phyloP scores from a whole-genome alignment of 495 filamentous ascomycete genomes.

The Aspergillus coremiiformis region DNA sequence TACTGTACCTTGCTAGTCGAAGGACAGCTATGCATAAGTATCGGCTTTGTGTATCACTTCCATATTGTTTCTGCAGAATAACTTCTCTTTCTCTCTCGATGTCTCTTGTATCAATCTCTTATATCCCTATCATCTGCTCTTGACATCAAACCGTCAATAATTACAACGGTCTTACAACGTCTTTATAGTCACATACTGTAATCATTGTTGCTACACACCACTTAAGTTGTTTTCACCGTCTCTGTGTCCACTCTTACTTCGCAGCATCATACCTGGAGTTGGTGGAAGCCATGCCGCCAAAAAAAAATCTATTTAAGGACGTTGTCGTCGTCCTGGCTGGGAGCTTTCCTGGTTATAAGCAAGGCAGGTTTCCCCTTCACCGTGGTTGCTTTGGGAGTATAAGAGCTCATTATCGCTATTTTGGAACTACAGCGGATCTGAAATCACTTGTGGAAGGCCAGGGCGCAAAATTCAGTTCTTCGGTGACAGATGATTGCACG shows the following conservation, averaged over 20 bases:
- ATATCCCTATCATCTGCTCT: background rate
- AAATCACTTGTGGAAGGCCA: conserved; percentile 34
- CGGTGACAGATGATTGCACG: conserved; percentile 45
- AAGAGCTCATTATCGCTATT: conserved; percentile 18
- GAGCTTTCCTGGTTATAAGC: conserved; percentile 47
- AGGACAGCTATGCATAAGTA: background rate
- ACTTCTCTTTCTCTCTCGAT: background rate
- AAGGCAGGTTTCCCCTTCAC: conserved; percentile 31
- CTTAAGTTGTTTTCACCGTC: background rate
- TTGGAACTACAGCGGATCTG: conserved; percentile 25
- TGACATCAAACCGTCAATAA: background rate
- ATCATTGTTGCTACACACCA: too few species aligned
- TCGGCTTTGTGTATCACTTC: background rate
- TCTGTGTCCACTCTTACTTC: background rate
- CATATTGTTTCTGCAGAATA: background rate
- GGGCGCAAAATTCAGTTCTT: conserved; percentile 42
- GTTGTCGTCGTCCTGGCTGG: conserved; percentile 54
- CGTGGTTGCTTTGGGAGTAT: background rate
- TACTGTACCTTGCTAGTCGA: too few species aligned
- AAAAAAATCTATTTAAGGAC: conserved; percentile 27
- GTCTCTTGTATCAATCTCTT: background rate
- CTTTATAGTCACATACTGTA: too few species aligned
- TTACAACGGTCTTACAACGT: too few species aligned
- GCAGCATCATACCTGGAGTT: background rate
- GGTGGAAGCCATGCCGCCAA: conserved; percentile 19